Percentiles rank a stretch among this genome's conserved stretches.
Conservation (phyloP, 495 filamentous ascomycete genomes). For the Durotheca rogersii region DNA sequence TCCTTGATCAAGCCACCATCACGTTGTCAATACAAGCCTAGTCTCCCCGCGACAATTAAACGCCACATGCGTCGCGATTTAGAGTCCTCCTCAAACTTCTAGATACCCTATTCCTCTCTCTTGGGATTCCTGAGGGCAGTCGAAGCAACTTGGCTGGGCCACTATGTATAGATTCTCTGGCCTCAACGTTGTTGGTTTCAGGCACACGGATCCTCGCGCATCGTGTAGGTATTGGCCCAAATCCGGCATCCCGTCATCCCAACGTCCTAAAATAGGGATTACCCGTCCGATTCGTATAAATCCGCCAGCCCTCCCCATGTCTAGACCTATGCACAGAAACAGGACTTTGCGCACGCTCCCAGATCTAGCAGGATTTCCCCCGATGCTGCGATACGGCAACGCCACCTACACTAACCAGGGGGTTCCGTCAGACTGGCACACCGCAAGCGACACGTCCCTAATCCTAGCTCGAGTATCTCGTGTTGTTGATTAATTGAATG, state of each 20-base stretch:
- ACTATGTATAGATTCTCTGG: too few species aligned
- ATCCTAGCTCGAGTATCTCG: background rate
- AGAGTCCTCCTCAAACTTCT: too few species aligned
- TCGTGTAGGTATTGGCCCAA: too few species aligned
- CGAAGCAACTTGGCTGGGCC: too few species aligned
- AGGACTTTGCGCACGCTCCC: background rate
- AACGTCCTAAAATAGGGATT: constrained; percentile 22
- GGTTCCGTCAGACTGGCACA: background rate
- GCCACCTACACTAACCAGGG: background rate
- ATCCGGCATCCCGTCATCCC: constrained; percentile 12
- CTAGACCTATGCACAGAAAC: background rate
- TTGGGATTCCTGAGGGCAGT: background rate
- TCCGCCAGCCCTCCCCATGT: background rate
- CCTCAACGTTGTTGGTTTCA: too few species aligned
- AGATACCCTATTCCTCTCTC: background rate
- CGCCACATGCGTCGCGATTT: too few species aligned
- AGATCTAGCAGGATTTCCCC: constrained; percentile 11
- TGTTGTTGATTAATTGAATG: constrained; percentile 3
- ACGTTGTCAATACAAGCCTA: background rate
- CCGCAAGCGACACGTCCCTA: constrained; percentile 3
- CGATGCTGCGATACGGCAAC: background rate
- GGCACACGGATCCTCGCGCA: background rate
- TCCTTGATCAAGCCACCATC: background rate
- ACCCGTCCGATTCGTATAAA: background rate
- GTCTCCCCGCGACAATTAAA: too few species aligned